Evolutionary conservation across 306 rosid species (phyloP).

Genomic region (Quercus aquifolioides): DNA sequence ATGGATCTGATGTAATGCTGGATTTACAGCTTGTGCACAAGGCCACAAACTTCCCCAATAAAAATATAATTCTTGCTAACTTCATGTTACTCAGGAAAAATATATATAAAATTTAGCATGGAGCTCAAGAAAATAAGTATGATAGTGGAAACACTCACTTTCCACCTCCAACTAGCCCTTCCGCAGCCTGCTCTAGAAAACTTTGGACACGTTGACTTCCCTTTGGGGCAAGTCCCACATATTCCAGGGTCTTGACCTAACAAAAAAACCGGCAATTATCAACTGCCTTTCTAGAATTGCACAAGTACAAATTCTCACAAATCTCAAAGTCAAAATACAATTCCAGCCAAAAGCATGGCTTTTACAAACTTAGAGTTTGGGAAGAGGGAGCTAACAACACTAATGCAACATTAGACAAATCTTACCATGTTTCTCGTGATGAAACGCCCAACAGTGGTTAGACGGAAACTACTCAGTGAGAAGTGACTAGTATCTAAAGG

Average conservation of each 20-base stretch:
- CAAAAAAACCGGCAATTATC: conserved; percentile 7
- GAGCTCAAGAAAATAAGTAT: not conserved
- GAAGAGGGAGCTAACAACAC: not conserved
- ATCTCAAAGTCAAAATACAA: not conserved
- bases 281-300: not conserved
- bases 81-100: not conserved
- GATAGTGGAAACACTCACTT: conserved; percentile 62
- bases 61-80: not conserved
- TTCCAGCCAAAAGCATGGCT: not conserved
- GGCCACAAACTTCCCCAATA: no score
- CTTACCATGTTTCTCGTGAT: conserved; percentile 84
- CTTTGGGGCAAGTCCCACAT: conserved; percentile 75
- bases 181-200: conserved; percentile 90
- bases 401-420: not conserved
- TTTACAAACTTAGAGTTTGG: not conserved
- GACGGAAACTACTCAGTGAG: conserved; percentile 90
- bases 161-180: conserved; percentile 92
- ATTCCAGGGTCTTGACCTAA: conserved; percentile 80
- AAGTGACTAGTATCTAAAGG: conserved; percentile 87
- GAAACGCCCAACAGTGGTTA: conserved; percentile 74
- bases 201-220: conserved; percentile 94
- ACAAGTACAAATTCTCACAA: not conserved
- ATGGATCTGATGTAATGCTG: no score
- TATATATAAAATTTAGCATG: not conserved
- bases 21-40: no score